Evolutionary conservation across 1,284 basidiomycete species (phyloP), one percentile per base, ranked within the genome.

Genomic region (Cryptococcus neoformans): DNA sequence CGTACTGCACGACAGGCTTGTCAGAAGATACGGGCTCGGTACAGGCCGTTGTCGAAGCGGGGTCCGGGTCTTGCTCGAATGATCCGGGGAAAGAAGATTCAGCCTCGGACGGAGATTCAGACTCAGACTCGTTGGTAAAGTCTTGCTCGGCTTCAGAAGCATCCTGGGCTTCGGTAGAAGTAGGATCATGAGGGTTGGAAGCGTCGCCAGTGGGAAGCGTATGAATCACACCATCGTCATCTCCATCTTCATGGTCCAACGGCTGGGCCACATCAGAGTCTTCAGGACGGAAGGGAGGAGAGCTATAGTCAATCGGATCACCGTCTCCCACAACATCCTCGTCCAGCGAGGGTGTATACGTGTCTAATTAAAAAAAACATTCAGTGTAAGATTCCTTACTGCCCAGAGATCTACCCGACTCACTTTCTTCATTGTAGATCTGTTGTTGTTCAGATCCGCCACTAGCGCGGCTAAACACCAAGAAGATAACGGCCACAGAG

Each of bases 1-100:
- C 93, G 75, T 90, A 99, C 76, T 97, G 92, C 8, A 93, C 88
- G 54, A 93, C 79, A 8, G 76, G 73, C 58, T 74, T 74, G 47
- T 64, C 64, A 0, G 80, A 81, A 7, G 76, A 67, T 72, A 84
- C 75, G 0, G 90, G 83, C 0, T 74, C 61, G 0, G 82, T 81
- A 78, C 91, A 94, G 77, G 87, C 65, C 0, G 70, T 71, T 3
- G 75, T 76, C 2, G 63, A 61, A 7, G 65, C 49, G 0, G 77
- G 61, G 60, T 78, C 65, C 1, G 68, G 62, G 63, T 79, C 78
- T n/a, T 64, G 69, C 58, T 78, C 77, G 47, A 75, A 78, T 0
- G 68, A 69, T 1, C 65, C 67, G 1, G 75, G 74, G 34, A 63
- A 53, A 40, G 53, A 53, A 21, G 63, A 51, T 21, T 59, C 49